Evolutionary conservation across 2,329 filamentous ascomycete genomes (phyloP).

Genomic region (Penicillium thymicola): DNA sequence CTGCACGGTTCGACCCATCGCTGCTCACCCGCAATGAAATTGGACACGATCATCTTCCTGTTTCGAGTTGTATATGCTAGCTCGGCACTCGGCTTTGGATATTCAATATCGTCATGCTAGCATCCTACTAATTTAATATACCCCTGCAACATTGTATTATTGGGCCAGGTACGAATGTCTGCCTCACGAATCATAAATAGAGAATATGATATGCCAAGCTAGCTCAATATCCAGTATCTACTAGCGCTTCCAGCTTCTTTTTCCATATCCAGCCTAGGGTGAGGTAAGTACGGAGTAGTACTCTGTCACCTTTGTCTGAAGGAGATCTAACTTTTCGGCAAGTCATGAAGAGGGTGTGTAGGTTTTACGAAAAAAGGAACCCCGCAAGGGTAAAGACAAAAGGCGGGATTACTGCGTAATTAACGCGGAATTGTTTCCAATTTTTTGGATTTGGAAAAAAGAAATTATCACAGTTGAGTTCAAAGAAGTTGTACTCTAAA

Average conservation of each 20-base stretch:
- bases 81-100: not conserved
- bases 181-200: not conserved
- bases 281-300: not conserved
- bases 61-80: not conserved
- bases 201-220: not conserved
- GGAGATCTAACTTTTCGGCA: conserved; percentile 1
- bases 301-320: conserved; percentile 9
- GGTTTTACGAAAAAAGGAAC: not conserved
- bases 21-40: not conserved
- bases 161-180: not conserved
- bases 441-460: not conserved
- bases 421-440: no score
- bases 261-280: conserved; percentile 2
- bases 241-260: not conserved
- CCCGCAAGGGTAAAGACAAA: not conserved
- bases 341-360: not conserved
- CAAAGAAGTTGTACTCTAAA: not conserved
- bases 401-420: not conserved
- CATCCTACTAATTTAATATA: not conserved
- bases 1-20: conserved; percentile 1
- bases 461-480: not conserved
- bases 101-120: not conserved
- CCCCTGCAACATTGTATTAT: not conserved
- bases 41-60: not conserved
- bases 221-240: conserved; percentile 2